Conservation (phyloP, 345 rosid species). For the Garcia nutans region DNA sequence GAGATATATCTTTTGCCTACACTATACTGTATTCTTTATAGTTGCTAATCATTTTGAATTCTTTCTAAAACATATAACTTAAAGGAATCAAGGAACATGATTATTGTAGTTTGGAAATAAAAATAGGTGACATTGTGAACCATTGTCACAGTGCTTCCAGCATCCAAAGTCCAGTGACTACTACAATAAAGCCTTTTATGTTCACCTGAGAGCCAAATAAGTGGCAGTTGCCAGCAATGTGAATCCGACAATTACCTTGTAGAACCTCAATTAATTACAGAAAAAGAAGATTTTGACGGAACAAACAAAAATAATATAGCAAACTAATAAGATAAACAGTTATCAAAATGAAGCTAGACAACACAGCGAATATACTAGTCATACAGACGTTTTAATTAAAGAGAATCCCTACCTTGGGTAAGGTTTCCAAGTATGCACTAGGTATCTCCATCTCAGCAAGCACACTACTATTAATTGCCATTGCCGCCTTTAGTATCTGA, state of each 20-base stretch:
- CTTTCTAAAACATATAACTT: background rate
- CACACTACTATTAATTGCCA: slow-evolving; percentile 91
- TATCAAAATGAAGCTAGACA: background rate
- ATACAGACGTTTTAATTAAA: background rate
- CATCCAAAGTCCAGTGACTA: background rate
- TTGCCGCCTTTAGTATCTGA: slow-evolving; percentile 93
- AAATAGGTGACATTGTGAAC: background rate
- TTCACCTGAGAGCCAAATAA: background rate
- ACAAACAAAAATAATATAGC: background rate
- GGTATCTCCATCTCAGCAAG: slow-evolving; percentile 96
- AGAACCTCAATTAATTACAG: background rate
- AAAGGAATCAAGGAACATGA: background rate
- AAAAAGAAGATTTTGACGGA: background rate
- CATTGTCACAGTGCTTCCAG: background rate
- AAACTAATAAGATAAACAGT: background rate
- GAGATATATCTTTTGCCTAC: background rate
- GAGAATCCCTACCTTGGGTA: slow-evolving; percentile 68
- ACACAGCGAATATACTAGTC: background rate
- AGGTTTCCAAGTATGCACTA: slow-evolving; percentile 68
- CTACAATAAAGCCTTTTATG: background rate
- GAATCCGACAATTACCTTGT: background rate
- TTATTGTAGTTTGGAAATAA: background rate
- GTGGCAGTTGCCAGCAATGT: background rate
- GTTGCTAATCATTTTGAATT: background rate
- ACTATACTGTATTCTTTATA: background rate